Evolutionary conservation across 345 rosid genomes (phyloP), one percentile per base, ranked within the genome.

Genomic region (Abelmoschus esculentus): DNA sequence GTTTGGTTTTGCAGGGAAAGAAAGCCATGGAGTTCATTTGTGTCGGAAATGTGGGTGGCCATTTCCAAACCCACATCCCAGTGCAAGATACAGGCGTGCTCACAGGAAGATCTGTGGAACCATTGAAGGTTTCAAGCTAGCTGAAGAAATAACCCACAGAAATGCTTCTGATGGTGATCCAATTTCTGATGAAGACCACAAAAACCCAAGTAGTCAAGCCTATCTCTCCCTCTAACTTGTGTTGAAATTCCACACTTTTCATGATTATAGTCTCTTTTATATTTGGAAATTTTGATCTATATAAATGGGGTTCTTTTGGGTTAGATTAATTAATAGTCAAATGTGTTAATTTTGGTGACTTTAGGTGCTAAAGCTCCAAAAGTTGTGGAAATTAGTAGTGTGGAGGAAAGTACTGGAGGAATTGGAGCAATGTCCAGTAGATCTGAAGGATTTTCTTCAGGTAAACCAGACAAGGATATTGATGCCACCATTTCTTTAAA

Each of bases 101-200:
- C 96, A 89, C 73, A 87, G 74, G 86, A 89, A 79, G 77, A 46
- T 86, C 3, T 89, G 92, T 80, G 96, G 92, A 81, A 84, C 86
- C 61, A 53, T 84, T 66, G 78, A 84, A 77, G 92, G 89, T n/a
- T 86, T 80, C 72, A 86, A 78, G 74, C 28, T 78, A 29, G 38
- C 62, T 36, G 42, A 36, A 6, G 42, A 36, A 36, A 36, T 36
- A 7, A 36, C 42, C 42, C 7, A 36, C 42, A 36, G 9, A 36
- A 36, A 36, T 64, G 59, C 63, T 77, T 85, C 89, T 26, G 86
- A 83, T 63, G 92, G 82, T 22, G 26, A 22, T 22, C 26, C 26
- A 22, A 22, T 22, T 77, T 85, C 89, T 26, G 86, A 83, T 63
- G 92, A 83, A 36, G 92, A 86, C 22, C 77, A 12, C 67, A 81